These are phyloP conservation scores for Ensete glaucum DNA, from an alignment of 176 grass and related monocot species.

Conservation along the genomic window DNA sequence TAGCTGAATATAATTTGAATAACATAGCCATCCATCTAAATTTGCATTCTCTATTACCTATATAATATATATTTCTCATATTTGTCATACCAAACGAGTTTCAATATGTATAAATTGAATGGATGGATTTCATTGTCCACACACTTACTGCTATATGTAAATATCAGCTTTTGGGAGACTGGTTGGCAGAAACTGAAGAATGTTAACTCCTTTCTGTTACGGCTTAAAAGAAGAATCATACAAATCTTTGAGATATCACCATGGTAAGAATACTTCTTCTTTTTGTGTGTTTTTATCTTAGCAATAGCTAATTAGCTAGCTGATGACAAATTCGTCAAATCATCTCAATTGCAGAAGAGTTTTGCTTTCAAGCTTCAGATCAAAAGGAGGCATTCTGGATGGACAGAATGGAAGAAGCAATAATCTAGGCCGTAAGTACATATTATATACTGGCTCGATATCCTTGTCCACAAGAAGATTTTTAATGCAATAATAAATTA, in stretches of 20 bases:
- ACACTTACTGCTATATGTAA: no score
- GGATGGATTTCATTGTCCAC: background rate
- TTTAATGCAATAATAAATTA: conserved; percentile 14
- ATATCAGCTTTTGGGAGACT: background rate
- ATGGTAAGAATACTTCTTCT: background rate
- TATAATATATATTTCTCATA: no score
- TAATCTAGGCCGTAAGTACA: background rate
- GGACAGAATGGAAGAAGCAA: no score
- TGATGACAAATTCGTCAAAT: background rate
- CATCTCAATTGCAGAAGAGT: background rate
- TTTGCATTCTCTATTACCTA: no score
- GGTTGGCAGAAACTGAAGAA: background rate
- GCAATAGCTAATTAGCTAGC: background rate
- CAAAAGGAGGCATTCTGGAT: no score
- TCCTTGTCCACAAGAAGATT: background rate
- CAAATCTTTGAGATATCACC: background rate
- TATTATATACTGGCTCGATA: background rate
- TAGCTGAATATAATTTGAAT: no score
- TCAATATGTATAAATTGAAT: background rate
- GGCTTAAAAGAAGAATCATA: conserved; percentile 1
- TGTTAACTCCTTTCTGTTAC: background rate
- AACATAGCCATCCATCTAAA: no score
- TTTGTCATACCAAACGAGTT: background rate
- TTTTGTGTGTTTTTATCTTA: background rate
- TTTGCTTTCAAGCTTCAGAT: background rate